Base-by-base conservation (phyloP, 495 filamentous ascomycete genomes). In the Astrothelium macrocarpum region DNA sequence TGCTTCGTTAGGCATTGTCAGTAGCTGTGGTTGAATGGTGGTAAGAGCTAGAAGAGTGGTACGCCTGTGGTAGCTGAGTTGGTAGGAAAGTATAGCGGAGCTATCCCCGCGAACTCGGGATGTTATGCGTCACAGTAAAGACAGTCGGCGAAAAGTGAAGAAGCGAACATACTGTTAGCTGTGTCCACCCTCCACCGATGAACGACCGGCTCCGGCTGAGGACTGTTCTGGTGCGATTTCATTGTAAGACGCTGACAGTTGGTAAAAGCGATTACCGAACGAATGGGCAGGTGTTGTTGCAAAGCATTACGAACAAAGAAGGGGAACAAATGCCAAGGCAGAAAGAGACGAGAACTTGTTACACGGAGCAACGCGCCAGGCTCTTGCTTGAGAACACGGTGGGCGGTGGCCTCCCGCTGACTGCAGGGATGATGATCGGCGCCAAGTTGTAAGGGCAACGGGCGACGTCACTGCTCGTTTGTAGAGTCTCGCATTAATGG, bases 371-470 rank as follows among this genome's bases (percentile, higher is more conserved):
- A 56, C 49, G 49, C 49, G 49, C 25, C 9, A 28, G 49, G 49
- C 49, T 56, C 49, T 29, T 56, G 16, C 49, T 56, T 28, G 49
- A 56, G 49, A 56, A 56, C 49, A 56, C 23, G 25, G 49, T 26
- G 49, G 23, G 23, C 0, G 20, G 23, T n/a, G 49, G 49, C 45
- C 45, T 49, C 45, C 45, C 45, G 45, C 45, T n/a, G 11, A 5
- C 45, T 20, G 45, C 49, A 56, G 49, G 49, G 49, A 56, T 56
- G 5, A 16, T 56, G 2, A 2, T 56, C 23, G 49, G 49, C 49
- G 49, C 23, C 12, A 56, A 56, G 49, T 56, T 56, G 49, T 56
- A 56, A 29, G 49, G 49, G 49, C 49, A 56, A 56, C 49, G 20
- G 29, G 7, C 49, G 29, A 56, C 49, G 49, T 56, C 49, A 56